Base-by-base conservation (phyloP, 495 filamentous ascomycete genomes). In the Penicillium coffeae region DNA sequence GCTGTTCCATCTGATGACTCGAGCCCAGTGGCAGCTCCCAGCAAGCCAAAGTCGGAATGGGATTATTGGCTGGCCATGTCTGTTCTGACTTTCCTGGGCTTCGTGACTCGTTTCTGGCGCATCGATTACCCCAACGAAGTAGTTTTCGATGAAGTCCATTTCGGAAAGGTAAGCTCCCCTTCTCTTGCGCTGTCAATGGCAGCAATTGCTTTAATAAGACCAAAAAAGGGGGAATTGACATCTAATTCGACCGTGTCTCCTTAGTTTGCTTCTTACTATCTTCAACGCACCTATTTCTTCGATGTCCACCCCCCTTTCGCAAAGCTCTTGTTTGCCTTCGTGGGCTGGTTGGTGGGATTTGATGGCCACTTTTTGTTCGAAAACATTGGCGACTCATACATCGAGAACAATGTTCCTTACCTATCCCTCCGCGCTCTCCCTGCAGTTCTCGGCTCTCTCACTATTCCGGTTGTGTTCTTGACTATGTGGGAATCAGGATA, bases 401-500 rank as follows among this genome's bases (percentile, higher is more conserved):
- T 96, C 59, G 80, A 82, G 30, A 95, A 99, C 77, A 92, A 91
- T 57, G 91, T 99, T 16, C 93, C 93, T 18, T 99, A 99, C 61
- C 84, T 99, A 35, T 88, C 91, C 45, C 95, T 95, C 66, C 87
- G 93, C 41, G 88, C 90, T 25, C 82, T 99, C 82, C 94, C 93
- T 10, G 93, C 93, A 37, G 76, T 91, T 30, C 80, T 97, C 52
- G 93, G 93, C 51, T 84, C 94, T 42, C 71, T 97, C 52, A 97
- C 94, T 1, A 89, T 99, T 38, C 85, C 92, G n/a, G 87, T 91
- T 15, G 84, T 89, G 13, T 99, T 93, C 68, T 64, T 94, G 68
- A 97, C 95, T 56, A 99, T 99, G 93, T 97, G 93, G 93, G 93
- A 99, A 70, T 96, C 91, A 10, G 94, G 91, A 44, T 99, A 97